phyloP scores from a whole-genome alignment of 352 stramenopile species.

The Aphanomyces astaci region DNA sequence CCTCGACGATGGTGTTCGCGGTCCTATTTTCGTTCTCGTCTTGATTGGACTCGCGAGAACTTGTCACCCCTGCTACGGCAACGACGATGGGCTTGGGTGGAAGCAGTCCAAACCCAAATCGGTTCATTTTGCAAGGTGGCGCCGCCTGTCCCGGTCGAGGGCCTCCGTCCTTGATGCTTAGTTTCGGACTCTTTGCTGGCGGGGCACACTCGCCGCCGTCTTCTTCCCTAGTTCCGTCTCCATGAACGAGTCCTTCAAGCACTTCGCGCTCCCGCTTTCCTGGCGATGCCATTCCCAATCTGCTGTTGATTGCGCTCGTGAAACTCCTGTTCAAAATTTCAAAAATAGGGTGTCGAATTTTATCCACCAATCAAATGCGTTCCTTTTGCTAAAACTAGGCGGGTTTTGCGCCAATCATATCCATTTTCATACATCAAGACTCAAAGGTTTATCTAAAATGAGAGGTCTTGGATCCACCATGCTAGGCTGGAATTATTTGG shows the following conservation, averaged over 20 bases:
- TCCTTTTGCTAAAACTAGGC: not conserved
- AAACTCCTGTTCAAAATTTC: constrained; percentile 24
- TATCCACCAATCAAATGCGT: constrained; percentile 1
- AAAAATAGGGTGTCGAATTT: constrained; percentile 15
- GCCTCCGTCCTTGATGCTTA: not conserved
- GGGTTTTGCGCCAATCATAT: constrained; percentile 10
- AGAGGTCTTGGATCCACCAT: not conserved
- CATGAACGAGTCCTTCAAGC: not conserved
- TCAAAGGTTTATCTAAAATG: not conserved
- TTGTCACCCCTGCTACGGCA: not conserved
- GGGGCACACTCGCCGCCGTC: not conserved
- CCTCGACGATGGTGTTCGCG: not conserved
- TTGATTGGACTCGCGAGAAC: not conserved
- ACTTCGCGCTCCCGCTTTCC: constrained; percentile 10
- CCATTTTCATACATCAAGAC: not conserved
- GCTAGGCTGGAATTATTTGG: not conserved
- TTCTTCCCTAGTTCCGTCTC: not conserved
- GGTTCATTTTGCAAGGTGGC: not conserved
- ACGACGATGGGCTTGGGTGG: not conserved
- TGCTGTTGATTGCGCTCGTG: not conserved
- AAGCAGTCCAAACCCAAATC: constrained; percentile 4
- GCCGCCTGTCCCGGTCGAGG: not conserved
- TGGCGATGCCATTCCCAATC: constrained; percentile 5
- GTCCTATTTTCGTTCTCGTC: constrained; percentile 10
- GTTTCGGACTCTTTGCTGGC: constrained; percentile 16